Evolutionary conservation across 768 basidiomycete species (phyloP).

Genomic region (Agaricus sinodeliciosus): DNA sequence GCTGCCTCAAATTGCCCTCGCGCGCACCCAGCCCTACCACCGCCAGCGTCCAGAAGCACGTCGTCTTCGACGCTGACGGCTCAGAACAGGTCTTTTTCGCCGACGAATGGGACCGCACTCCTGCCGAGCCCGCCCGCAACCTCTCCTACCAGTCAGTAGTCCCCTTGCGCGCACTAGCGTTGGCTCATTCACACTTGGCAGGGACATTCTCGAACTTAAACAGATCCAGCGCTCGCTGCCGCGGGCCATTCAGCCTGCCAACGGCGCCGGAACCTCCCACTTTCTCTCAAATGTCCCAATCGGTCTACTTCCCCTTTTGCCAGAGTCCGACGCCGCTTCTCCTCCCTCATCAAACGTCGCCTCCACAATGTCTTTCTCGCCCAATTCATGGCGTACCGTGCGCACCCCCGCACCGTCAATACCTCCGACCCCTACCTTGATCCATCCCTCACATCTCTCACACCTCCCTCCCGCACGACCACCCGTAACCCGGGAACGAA

Average conservation of each 20-base stretch:
- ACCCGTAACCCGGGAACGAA: constrained; percentile 5
- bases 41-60: constrained; percentile 38
- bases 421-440: background rate
- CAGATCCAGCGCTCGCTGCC: constrained; percentile 63
- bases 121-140: constrained; percentile 53
- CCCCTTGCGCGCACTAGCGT: constrained; percentile 3
- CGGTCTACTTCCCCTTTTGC: constrained; percentile 50
- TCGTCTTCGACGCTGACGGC: constrained; percentile 52
- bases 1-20: constrained; percentile 27
- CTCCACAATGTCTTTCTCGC: constrained; percentile 8
- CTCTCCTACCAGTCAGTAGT: constrained; percentile 61
- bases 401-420: constrained; percentile 8
- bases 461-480: constrained; percentile 9
- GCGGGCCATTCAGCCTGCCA: constrained; percentile 44
- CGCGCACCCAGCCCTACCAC: constrained; percentile 18
- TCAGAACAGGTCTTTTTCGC: constrained; percentile 56
- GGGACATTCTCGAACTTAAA: constrained; percentile 63
- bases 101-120: constrained; percentile 79
- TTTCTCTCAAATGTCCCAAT: constrained; percentile 55
- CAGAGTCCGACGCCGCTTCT: constrained; percentile 17
- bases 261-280: constrained; percentile 33
- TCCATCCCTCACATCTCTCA: constrained; percentile 9
- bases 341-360: constrained; percentile 9
- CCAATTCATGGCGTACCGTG: constrained; percentile 9
- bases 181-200: constrained; percentile 16